phyloP scores from a whole-genome alignment of 176 grass and related monocot species.

The Thalia dealbata region DNA sequence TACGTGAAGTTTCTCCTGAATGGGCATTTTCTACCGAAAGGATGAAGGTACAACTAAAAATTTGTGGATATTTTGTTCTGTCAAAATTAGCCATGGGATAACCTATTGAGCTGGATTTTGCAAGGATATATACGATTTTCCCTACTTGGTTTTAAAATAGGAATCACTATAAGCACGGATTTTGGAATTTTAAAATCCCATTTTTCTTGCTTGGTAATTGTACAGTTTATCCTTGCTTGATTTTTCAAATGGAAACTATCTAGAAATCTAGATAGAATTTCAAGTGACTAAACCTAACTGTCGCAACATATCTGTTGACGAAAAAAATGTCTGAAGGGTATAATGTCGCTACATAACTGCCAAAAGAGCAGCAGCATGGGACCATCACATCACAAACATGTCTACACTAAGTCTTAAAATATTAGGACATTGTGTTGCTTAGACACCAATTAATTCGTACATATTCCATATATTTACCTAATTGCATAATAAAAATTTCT shows the following conservation, averaged over 20 bases:
- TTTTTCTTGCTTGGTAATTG: not conserved
- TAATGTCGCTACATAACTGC: too few relatives aligned
- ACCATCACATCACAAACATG: too few relatives aligned
- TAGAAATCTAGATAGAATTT: not conserved
- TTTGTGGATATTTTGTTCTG: not conserved
- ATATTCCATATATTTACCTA: too few relatives aligned
- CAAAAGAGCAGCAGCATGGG: too few relatives aligned
- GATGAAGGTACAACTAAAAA: conserved; percentile 57
- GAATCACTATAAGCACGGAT: not conserved
- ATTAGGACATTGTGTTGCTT: too few relatives aligned
- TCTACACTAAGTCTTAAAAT: too few relatives aligned
- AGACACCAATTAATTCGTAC: too few relatives aligned
- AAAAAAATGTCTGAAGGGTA: too few relatives aligned
- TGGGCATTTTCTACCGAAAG: conserved; percentile 65
- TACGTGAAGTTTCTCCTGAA: conserved; percentile 72
- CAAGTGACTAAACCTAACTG: not conserved
- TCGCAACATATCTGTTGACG: too few relatives aligned
- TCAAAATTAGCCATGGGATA: not conserved
- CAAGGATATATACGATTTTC: too few relatives aligned
- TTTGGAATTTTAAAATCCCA: not conserved
- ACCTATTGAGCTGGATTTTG: not conserved
- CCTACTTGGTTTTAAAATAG: not conserved
- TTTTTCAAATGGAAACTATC: not conserved
- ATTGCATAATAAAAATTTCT: too few relatives aligned
- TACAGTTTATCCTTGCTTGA: not conserved